These are phyloP conservation scores for Leccinum solheimii DNA, from an alignment of 1,284 basidiomycete species.

Conservation along the genomic window DNA sequence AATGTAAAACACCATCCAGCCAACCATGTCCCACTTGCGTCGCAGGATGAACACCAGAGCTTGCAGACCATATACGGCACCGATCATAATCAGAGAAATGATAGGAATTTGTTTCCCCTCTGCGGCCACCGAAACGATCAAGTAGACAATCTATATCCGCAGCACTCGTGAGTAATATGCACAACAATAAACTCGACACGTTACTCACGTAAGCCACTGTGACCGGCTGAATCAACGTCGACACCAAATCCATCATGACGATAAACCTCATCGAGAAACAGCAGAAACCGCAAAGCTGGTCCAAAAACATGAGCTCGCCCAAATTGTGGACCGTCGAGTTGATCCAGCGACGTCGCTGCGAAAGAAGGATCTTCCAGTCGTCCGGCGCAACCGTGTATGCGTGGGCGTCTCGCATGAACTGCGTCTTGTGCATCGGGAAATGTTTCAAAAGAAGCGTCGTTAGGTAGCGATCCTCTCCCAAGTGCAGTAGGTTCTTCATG, in stretches of 20 bases:
- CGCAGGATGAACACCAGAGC: slow-evolving; percentile 84
- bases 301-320: slow-evolving; percentile 88
- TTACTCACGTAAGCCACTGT: slow-evolving; percentile 89
- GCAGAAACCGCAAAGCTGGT: slow-evolving; percentile 95
- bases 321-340: slow-evolving; percentile 99
- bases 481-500: slow-evolving; percentile 95
- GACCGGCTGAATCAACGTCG: slow-evolving; percentile 86
- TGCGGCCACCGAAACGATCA: slow-evolving; percentile 75
- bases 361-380: slow-evolving; percentile 93
- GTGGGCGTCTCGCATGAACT: slow-evolving; percentile 92
- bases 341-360: slow-evolving; percentile 98
- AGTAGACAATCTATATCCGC: slow-evolving; percentile 72
- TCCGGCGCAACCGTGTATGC: slow-evolving; percentile 92
- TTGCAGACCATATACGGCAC: slow-evolving; percentile 90
- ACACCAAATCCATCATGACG: slow-evolving; percentile 93
- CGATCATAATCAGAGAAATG: slow-evolving; percentile 89
- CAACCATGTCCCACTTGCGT: slow-evolving; percentile 93
- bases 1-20: slow-evolving; percentile 98
- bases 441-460: slow-evolving; percentile 95
- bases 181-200: background rate
- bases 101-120: slow-evolving; percentile 67
- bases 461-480: slow-evolving; percentile 98
- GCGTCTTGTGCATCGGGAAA: slow-evolving; percentile 90
- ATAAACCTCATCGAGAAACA: slow-evolving; percentile 99
- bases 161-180: slow-evolving; percentile 8